Conservation (phyloP, 1,139 yeast genomes). For the Pichia sp. region DNA sequence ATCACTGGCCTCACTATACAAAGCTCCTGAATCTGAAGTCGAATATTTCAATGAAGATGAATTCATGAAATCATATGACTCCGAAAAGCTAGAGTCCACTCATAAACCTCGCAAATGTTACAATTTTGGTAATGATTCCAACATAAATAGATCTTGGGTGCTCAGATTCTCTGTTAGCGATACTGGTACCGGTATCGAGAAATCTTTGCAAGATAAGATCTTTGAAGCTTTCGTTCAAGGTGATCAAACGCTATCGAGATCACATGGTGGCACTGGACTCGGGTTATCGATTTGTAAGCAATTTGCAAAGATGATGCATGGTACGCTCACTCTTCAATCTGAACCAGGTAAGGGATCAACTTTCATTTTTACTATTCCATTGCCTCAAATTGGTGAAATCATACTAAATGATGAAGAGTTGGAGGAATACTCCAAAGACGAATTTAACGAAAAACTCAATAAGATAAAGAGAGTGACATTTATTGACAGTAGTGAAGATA, state of each 20-base stretch:
- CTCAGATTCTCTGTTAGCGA: constrained; percentile 75
- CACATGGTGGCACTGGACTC: constrained; percentile 93
- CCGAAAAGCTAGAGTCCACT: constrained; percentile 28
- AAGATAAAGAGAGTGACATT: constrained; percentile 38
- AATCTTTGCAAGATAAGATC: constrained; percentile 69
- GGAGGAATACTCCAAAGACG: constrained; percentile 35
- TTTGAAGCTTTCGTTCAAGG: constrained; percentile 98
- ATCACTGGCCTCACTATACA: constrained; percentile 21
- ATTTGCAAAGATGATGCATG: constrained; percentile 83
- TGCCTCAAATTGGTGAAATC: constrained; percentile 64
- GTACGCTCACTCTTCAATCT: constrained; percentile 66
- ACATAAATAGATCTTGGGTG: constrained; percentile 39
- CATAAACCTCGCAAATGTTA: constrained; percentile 33
- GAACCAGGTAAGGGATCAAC: constrained; percentile 72
- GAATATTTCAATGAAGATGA: constrained; percentile 14
- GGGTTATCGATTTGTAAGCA: constrained; percentile 93
- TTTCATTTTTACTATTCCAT: constrained; percentile 72
- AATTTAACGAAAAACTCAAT: constrained; percentile 35
- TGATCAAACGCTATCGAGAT: constrained; percentile 85
- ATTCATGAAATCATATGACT: constrained; percentile 11
- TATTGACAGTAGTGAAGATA: constrained; percentile 19
- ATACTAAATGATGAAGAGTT: constrained; percentile 28
- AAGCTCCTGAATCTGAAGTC: constrained; percentile 12
- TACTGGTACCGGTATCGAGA: constrained; percentile 90
- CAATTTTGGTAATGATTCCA: constrained; percentile 24